Evolutionary conservation across 129 eudicot genomes (phyloP).

Genomic region (Tagetes erecta): DNA sequence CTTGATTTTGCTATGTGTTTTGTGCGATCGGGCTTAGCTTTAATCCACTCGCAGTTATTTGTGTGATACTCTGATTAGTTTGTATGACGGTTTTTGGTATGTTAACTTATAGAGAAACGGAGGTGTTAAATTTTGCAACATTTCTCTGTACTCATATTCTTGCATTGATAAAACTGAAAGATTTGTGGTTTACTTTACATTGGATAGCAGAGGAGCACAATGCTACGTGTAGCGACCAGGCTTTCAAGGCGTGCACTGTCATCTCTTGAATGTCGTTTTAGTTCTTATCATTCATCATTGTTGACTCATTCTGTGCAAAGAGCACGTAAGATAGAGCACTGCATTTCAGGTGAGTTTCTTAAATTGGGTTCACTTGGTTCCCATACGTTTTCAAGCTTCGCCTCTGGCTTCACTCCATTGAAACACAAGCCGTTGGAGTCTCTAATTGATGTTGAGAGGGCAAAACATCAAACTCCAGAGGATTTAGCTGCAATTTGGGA

Average conservation of each 20-base stretch:
- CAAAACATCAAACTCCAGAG: constrained; percentile 60
- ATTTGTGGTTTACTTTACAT: not conserved
- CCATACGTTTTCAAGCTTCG: constrained; percentile 55
- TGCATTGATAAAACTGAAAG: not conserved
- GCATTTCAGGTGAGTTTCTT: constrained; percentile 39
- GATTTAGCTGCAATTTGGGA: constrained; percentile 81
- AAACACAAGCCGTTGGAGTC: constrained; percentile 69
- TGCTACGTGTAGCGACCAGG: constrained; percentile 47
- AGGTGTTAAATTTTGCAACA: constrained; percentile 4
- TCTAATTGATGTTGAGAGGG: constrained; percentile 70
- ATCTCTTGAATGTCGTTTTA: not conserved
- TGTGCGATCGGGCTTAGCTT: not conserved
- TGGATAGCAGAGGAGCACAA: constrained; percentile 47
- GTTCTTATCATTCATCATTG: constrained; percentile 23
- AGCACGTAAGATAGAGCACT: constrained; percentile 14
- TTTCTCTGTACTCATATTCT: not conserved
- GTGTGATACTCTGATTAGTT: not conserved
- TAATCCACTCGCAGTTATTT: not conserved
- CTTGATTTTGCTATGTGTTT: not conserved
- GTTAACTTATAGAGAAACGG: not conserved
- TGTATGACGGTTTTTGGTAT: not conserved
- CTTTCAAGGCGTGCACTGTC: constrained; percentile 43
- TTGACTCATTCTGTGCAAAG: constrained; percentile 34
- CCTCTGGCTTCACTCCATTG: constrained; percentile 77
- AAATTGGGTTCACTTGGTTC: constrained; percentile 49